phyloP scores from a whole-genome alignment of 2,329 filamentous ascomycete species.

The Aspergillus tanneri region DNA sequence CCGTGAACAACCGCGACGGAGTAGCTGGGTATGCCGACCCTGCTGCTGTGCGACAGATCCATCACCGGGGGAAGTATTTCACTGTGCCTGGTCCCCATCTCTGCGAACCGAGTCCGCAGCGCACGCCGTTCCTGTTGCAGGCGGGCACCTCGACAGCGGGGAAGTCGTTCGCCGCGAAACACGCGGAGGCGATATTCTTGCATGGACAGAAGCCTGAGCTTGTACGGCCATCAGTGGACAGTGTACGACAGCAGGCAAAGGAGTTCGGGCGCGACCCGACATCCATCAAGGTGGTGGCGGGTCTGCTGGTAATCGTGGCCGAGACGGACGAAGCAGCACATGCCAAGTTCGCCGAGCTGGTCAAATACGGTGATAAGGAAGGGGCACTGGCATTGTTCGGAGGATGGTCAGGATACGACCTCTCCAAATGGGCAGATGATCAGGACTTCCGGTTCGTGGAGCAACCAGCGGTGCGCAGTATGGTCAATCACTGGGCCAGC shows the following conservation, averaged over 20 bases:
- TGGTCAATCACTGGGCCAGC: constrained; percentile 47
- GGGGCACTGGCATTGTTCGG: constrained; percentile 48
- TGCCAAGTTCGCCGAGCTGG: constrained; percentile 43
- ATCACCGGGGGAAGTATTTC: constrained; percentile 45
- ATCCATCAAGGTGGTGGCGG: constrained; percentile 47
- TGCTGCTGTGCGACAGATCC: constrained; percentile 36
- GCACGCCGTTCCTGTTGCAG: constrained; percentile 51
- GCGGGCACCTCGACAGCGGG: constrained; percentile 49
- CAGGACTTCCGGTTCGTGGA: constrained; percentile 48
- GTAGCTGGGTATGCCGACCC: constrained; percentile 35
- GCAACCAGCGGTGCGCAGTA: constrained; percentile 43
- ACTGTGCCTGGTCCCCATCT: constrained; percentile 47
- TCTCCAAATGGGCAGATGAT: constrained; percentile 45
- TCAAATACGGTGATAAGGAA: constrained; percentile 47
- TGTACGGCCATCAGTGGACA: constrained; percentile 44
- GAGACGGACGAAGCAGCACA: constrained; percentile 47
- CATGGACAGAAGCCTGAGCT: constrained; percentile 46
- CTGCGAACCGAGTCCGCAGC: constrained; percentile 47
- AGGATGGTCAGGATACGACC: constrained; percentile 49
- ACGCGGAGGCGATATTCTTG: constrained; percentile 50
- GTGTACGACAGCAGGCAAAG: constrained; percentile 41
- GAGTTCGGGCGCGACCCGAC: constrained; percentile 40
- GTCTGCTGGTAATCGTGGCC: constrained; percentile 46
- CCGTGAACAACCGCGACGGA: constrained; percentile 25
- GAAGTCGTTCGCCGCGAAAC: constrained; percentile 46